Conservation (phyloP, 345 rosid species). For the Sapria himalayana region DNA sequence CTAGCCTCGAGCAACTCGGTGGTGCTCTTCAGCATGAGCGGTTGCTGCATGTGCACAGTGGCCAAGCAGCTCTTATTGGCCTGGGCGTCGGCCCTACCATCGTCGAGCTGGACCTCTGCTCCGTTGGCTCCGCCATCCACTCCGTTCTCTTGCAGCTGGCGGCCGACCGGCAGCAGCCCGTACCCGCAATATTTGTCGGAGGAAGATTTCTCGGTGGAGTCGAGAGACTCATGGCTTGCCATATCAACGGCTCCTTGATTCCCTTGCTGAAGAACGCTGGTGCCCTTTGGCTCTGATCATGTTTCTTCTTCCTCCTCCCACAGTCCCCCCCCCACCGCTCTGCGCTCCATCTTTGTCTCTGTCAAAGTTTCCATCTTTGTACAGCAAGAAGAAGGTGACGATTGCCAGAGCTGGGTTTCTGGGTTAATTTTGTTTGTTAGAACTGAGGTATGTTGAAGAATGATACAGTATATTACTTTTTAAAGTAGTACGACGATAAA, state of each 20-base stretch:
- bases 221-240: constrained; percentile 81
- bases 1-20: constrained; percentile 52
- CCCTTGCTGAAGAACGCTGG: constrained; percentile 90
- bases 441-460: no score
- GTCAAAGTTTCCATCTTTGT: no score
- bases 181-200: constrained; percentile 54
- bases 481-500: no score
- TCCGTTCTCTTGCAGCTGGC: constrained; percentile 22
- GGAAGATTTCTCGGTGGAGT: constrained; percentile 78
- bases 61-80: constrained; percentile 76
- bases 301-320: no score
- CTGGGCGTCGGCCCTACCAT: constrained; percentile 77
- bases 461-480: no score
- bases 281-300: constrained; percentile 89
- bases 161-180: constrained; percentile 15
- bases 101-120: constrained; percentile 50
- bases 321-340: no score
- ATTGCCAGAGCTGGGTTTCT: no score
- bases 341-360: no score
- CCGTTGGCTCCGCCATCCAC: constrained; percentile 18
- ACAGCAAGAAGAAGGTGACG: no score
- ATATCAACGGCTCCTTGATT: constrained; percentile 66
- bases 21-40: constrained; percentile 63
- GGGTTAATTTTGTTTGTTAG: no score
- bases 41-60: constrained; percentile 94